A percentile compares a stretch with the other conserved stretches of the same genome.
Evolutionary conservation across 2,329 filamentous ascomycete genomes (phyloP).

Genomic region (Fusarium sp.): DNA sequence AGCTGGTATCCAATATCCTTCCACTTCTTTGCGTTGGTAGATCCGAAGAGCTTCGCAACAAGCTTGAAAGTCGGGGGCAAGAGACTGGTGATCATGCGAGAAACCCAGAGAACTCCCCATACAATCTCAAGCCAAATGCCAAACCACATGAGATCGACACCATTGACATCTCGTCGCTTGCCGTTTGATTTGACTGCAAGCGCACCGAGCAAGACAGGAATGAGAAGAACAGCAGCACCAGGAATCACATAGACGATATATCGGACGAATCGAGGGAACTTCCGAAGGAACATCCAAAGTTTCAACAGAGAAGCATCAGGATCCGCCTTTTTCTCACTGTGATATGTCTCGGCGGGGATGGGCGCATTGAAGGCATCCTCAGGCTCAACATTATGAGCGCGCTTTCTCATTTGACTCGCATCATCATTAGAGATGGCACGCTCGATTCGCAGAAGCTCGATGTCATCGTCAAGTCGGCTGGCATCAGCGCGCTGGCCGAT

Average conservation of each 20-base stretch:
- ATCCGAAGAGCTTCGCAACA: slow-evolving; percentile 77
- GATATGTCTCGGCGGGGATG: slow-evolving; percentile 40
- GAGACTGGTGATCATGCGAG: slow-evolving; percentile 63
- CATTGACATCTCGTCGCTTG: slow-evolving; percentile 62
- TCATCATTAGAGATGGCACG: slow-evolving; percentile 56
- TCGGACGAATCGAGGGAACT: slow-evolving; percentile 62
- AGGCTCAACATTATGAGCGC: slow-evolving; percentile 51
- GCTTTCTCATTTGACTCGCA: slow-evolving; percentile 39
- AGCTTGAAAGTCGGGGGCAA: slow-evolving; percentile 60
- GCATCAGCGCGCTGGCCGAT: slow-evolving; percentile 48
- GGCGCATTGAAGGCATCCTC: slow-evolving; percentile 61
- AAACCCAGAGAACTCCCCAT: slow-evolving; percentile 91
- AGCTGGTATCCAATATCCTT: slow-evolving; percentile 86
- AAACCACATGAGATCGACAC: slow-evolving; percentile 86
- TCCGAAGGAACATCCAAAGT: slow-evolving; percentile 58
- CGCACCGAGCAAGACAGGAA: slow-evolving; percentile 59
- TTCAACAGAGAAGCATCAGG: slow-evolving; percentile 52
- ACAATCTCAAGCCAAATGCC: slow-evolving; percentile 94
- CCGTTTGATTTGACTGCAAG: slow-evolving; percentile 51
- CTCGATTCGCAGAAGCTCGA: slow-evolving; percentile 61
- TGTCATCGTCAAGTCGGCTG: slow-evolving; percentile 58
- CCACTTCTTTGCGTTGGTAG: slow-evolving; percentile 94
- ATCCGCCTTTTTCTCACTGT: slow-evolving; percentile 46
- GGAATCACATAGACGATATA: slow-evolving; percentile 62
- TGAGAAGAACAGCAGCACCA: slow-evolving; percentile 56